Percentiles rank a stretch among this genome's conserved stretches.
phyloP scores from a whole-genome alignment of 2,329 filamentous ascomycete genomes.

The Sarocladium brachiariae region DNA sequence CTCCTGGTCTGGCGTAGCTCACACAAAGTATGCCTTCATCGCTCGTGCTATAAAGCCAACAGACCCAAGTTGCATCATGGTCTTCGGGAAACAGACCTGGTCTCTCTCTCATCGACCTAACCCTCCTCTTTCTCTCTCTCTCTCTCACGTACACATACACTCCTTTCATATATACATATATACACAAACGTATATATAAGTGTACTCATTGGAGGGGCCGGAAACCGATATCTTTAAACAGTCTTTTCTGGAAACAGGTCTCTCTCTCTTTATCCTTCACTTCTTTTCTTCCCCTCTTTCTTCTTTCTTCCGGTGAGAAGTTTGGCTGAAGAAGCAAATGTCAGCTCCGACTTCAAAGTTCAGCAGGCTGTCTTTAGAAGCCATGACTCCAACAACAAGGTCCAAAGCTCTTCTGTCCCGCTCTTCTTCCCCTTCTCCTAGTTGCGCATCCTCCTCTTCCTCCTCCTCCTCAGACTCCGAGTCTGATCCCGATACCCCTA shows the following conservation, averaged over 20 bases:
- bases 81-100: not conserved
- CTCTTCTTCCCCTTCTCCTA: not conserved
- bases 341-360: conserved; percentile 28
- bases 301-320: conserved; percentile 7
- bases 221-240: not conserved
- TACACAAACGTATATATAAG: no score
- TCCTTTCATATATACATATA: not conserved
- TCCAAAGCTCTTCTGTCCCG: conserved; percentile 11
- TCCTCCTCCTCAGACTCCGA: conserved; percentile 18
- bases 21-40: no score
- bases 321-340: conserved; percentile 20
- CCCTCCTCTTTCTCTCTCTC: not conserved
- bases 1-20: not conserved
- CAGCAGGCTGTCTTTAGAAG: conserved; percentile 34
- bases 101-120: no score
- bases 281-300: conserved; percentile 10
- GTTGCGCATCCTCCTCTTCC: not conserved
- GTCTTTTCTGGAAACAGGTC: not conserved
- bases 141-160: not conserved
- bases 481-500: conserved; percentile 22
- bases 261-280: not conserved
- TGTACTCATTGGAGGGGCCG: no score
- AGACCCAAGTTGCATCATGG: not conserved
- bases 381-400: conserved; percentile 30
- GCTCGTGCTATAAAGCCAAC: not conserved